Conservation (phyloP, 495 filamentous ascomycete genomes). For the Neurospora sp. region DNA sequence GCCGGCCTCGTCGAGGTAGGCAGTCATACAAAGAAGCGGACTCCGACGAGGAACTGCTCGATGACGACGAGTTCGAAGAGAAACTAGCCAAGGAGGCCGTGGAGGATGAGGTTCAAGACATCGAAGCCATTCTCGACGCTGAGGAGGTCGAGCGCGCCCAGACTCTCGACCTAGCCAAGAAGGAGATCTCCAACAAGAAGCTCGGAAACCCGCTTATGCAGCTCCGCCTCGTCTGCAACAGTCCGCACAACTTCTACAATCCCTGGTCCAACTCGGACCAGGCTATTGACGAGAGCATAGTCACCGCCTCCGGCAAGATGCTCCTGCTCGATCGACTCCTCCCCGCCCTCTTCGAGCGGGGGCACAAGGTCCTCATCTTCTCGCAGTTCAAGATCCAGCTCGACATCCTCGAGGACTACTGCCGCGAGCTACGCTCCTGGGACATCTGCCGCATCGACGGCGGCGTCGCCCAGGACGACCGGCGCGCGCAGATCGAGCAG, state of each 20-base stretch:
- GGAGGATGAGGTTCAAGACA: conserved; percentile 44
- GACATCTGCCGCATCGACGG: conserved; percentile 86
- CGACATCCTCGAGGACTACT: conserved; percentile 84
- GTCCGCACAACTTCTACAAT: conserved; percentile 93
- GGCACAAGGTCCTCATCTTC: conserved; percentile 91
- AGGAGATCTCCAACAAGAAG: conserved; percentile 80
- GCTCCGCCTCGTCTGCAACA: conserved; percentile 84
- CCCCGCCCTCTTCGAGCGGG: conserved; percentile 58
- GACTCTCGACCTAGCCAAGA: conserved; percentile 72
- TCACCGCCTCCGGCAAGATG: conserved; percentile 90
- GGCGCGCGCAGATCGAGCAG: conserved; percentile 69
- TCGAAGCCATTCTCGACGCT: conserved; percentile 28
- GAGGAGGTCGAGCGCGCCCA: conserved; percentile 59
- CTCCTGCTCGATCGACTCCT: conserved; percentile 81
- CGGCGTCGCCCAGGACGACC: conserved; percentile 66
- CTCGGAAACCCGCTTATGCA: conserved; percentile 92
- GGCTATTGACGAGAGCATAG: conserved; percentile 61
- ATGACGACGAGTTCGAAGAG: conserved; percentile 62
- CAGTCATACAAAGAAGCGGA: conserved; percentile 41
- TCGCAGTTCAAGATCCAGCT: conserved; percentile 93
- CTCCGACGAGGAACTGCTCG: conserved; percentile 59
- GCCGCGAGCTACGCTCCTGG: conserved; percentile 59
- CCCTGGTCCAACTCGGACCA: conserved; percentile 56
- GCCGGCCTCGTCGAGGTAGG: conserved; percentile 28
- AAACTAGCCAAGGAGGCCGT: conserved; percentile 50